phyloP scores from a whole-genome alignment of 495 filamentous ascomycete species.

The Opeltia flavorubescens region DNA sequence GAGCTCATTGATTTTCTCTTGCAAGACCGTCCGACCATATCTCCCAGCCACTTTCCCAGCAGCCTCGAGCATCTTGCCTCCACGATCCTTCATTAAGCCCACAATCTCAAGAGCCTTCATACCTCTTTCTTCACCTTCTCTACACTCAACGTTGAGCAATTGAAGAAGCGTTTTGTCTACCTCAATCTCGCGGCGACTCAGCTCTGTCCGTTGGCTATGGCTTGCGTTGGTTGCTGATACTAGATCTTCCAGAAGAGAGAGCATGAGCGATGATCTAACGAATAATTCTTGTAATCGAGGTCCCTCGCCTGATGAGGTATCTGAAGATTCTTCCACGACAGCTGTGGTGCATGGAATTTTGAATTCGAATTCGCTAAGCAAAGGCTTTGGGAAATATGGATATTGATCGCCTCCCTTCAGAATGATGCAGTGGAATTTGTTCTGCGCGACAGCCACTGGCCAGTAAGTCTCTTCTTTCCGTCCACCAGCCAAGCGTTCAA shows the following conservation, averaged over 20 bases:
- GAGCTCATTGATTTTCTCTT: slow-evolving; percentile 74
- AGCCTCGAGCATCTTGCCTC: slow-evolving; percentile 72
- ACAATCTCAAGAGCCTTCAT: slow-evolving; percentile 90
- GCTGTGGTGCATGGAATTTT: slow-evolving; percentile 56
- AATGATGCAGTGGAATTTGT: slow-evolving; percentile 96
- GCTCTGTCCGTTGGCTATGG: slow-evolving; percentile 48
- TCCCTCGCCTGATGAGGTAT: slow-evolving; percentile 23
- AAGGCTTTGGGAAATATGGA: slow-evolving; percentile 86
- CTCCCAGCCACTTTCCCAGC: slow-evolving; percentile 71
- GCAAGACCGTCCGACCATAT: slow-evolving; percentile 60
- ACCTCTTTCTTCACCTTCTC: slow-evolving; percentile 78
- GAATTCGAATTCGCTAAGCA: slow-evolving; percentile 91
- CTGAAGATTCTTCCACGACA: slow-evolving; percentile 10
- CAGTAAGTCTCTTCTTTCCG: slow-evolving; percentile 84
- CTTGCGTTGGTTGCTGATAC: slow-evolving; percentile 39
- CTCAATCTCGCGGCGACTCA: slow-evolving; percentile 58
- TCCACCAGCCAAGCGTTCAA: slow-evolving; percentile 69
- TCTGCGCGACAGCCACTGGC: slow-evolving; percentile 83
- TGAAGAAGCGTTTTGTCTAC: slow-evolving; percentile 82
- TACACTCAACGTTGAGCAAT: slow-evolving; percentile 78
- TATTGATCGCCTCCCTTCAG: slow-evolving; percentile 88
- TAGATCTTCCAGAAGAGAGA: slow-evolving; percentile 58
- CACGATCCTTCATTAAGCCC: slow-evolving; percentile 58
- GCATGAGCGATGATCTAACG: slow-evolving; percentile 56
- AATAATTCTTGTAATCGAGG: slow-evolving; percentile 58